These are phyloP conservation scores for Tympanopsis confertula DNA, from an alignment of 2,329 filamentous ascomycete genomes.

Conservation along the genomic window DNA sequence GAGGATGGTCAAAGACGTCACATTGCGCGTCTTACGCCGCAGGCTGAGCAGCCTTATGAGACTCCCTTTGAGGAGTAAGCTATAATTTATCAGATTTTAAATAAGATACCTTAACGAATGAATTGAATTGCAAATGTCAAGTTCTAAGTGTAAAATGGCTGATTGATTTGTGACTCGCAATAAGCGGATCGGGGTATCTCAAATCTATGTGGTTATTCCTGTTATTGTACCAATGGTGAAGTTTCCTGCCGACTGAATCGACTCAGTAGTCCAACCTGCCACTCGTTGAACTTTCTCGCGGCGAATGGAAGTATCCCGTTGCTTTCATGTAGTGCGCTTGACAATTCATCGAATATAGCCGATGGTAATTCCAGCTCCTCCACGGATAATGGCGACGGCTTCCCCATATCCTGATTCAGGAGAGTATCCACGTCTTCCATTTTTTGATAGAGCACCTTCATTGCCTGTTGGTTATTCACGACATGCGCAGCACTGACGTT, in stretches of 20 bases:
- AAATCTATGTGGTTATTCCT: neutral
- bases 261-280: slow-evolving; percentile 38
- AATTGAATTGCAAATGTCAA: neutral
- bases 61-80: slow-evolving; percentile 45
- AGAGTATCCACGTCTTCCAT: slow-evolving; percentile 5
- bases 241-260: slow-evolving; percentile 21
- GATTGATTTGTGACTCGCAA: no score
- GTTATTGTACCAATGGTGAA: neutral
- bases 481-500: slow-evolving; percentile 18
- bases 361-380: slow-evolving; percentile 32
- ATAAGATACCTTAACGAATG: neutral
- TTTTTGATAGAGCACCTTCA: slow-evolving; percentile 18
- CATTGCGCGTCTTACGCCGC: slow-evolving; percentile 70
- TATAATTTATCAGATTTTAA: no score
- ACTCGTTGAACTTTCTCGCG: slow-evolving; percentile 38
- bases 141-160: neutral
- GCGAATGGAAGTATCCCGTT: slow-evolving; percentile 30
- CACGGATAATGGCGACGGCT: slow-evolving; percentile 24
- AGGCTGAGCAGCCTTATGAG: slow-evolving; percentile 68
- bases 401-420: slow-evolving; percentile 20
- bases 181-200: no score
- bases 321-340: slow-evolving; percentile 20
- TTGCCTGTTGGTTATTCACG: slow-evolving; percentile 28
- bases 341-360: slow-evolving; percentile 22
- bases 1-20: slow-evolving; percentile 67